A percentile compares a stretch with the other conserved stretches of the same genome.
Evolutionary conservation across 2,329 filamentous ascomycete genomes (phyloP).

Genomic region (Xylariomycetidae sp.): DNA sequence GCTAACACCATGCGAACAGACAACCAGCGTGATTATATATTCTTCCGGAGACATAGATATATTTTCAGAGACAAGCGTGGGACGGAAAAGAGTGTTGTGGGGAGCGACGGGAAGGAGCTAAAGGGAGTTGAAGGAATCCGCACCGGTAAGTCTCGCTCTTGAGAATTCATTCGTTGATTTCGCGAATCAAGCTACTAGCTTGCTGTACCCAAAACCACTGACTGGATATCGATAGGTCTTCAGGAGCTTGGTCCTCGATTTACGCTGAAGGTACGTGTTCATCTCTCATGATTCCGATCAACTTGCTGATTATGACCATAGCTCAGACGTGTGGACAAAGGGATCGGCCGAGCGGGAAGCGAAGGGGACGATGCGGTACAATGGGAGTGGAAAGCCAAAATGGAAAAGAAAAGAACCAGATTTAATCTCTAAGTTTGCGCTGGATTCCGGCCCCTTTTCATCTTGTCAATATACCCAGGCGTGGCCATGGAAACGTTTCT

Average conservation of each 20-base stretch:
- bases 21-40: slow-evolving; percentile 88
- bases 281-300: no score
- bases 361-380: slow-evolving; percentile 72
- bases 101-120: slow-evolving; percentile 75
- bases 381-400: slow-evolving; percentile 94
- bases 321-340: slow-evolving; percentile 86
- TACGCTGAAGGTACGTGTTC: slow-evolving; percentile 84
- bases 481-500: no score
- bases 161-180: background rate
- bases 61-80: slow-evolving; percentile 84
- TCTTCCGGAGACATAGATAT: slow-evolving; percentile 85
- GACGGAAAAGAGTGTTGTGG: slow-evolving; percentile 82
- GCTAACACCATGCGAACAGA: slow-evolving; percentile 74
- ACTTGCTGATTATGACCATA: no score
- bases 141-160: slow-evolving; percentile 36
- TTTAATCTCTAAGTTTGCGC: slow-evolving; percentile 84
- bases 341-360: slow-evolving; percentile 66
- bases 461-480: no score
- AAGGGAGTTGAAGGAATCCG: slow-evolving; percentile 81
- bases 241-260: slow-evolving; percentile 80
- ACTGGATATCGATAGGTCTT: slow-evolving; percentile 55
- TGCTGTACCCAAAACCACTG: no score
- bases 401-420: slow-evolving; percentile 90
- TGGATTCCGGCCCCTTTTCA: no score
- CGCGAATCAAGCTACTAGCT: background rate